Evolutionary conservation across 2,329 filamentous ascomycete species (phyloP), one percentile per base, ranked within the genome.

Genomic region (Colletotrichum tofieldiae): DNA sequence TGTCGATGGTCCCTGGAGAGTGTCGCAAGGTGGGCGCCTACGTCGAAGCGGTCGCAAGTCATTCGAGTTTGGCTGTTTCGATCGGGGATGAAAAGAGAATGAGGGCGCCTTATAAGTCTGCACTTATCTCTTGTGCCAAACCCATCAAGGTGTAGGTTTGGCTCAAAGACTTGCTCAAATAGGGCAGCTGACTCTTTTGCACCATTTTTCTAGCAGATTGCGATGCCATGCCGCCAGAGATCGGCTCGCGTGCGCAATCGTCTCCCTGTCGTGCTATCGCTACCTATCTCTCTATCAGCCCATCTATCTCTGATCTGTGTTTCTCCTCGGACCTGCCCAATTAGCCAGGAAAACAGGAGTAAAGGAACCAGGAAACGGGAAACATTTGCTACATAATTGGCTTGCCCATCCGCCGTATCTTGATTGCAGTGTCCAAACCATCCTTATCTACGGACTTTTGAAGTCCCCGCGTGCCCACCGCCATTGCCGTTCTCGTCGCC

Each of bases 101-200:
- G 26, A 37, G 32, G 52, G n/a, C 41, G 9, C 26, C 47, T 73
- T 73, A 71, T 73, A 73, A 71, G 39, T 49, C 26, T 45, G n/a
- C 43, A 66, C 71, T 73, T 73, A 73, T 73, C 71, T 72, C n/a
- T 62, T 32, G 51, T 71, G 56, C 55, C 67, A 49, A 63, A 56
- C 35, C 20, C 61, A 26, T 58, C 66, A 47, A 52, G 71, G 51
- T 58, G 52, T 47, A 45, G 54, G 37, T 56, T 66, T 41, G 51
- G 61, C 56, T 8, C 26, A 39, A 71, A 49, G 55, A 71, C 61
- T 58, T 66, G 71, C 60, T 71, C 54, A 23, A 71, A 65, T 73
- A 67, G 39, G 71, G 71, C 67, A 73, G 71, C 71, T 73, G 67
- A 67, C 51, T 67, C 35, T 5, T 71, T 73, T 71, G 71, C 67